phyloP scores from a whole-genome alignment of 352 stramenopile genomes.

The Elongisporangium anandrum region DNA sequence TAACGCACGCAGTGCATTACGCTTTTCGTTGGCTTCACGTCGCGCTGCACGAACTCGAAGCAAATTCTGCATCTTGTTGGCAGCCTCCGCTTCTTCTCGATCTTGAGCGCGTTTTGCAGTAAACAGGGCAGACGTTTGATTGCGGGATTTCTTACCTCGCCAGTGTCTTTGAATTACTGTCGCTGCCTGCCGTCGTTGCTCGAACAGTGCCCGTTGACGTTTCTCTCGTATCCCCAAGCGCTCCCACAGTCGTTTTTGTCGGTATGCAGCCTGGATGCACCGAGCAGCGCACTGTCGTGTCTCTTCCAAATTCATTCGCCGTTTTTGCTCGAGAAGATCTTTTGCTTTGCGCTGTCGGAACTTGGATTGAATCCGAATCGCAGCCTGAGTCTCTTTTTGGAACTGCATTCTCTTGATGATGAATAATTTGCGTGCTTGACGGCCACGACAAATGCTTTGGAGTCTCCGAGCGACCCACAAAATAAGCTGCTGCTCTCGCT shows the following conservation, averaged over 20 bases:
- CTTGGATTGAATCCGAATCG: slow-evolving; percentile 44
- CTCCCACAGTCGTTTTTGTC: slow-evolving; percentile 31
- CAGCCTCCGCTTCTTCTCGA: slow-evolving; percentile 33
- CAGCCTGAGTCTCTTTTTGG: slow-evolving; percentile 54
- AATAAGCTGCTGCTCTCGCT: slow-evolving; percentile 44
- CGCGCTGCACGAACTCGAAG: slow-evolving; percentile 46
- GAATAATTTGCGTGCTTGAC: slow-evolving; percentile 42
- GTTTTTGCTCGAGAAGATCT: slow-evolving; percentile 3
- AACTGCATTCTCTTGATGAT: slow-evolving; percentile 39
- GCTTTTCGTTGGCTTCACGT: slow-evolving; percentile 23
- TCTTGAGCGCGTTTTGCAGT: slow-evolving; percentile 26
- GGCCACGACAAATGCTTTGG: slow-evolving; percentile 62
- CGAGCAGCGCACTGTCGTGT: slow-evolving; percentile 12
- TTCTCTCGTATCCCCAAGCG: slow-evolving; percentile 18
- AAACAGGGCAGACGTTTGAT: slow-evolving; percentile 17
- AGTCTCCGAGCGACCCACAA: slow-evolving; percentile 52
- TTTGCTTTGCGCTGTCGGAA: slow-evolving; percentile 31
- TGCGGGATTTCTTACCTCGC: slow-evolving; percentile 43
- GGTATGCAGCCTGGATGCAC: slow-evolving; percentile 41
- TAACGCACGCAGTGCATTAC: slow-evolving; percentile 27
- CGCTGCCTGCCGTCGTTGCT: slow-evolving; percentile 19
- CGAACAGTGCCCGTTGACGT: slow-evolving; percentile 4
- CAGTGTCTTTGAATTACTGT: slow-evolving; percentile 75
- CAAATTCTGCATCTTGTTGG: slow-evolving; percentile 56
- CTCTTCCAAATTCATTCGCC: neutral